These are phyloP conservation scores for Zostera marina DNA, from an alignment of 116 monocot genomes.

Conservation along the genomic window DNA sequence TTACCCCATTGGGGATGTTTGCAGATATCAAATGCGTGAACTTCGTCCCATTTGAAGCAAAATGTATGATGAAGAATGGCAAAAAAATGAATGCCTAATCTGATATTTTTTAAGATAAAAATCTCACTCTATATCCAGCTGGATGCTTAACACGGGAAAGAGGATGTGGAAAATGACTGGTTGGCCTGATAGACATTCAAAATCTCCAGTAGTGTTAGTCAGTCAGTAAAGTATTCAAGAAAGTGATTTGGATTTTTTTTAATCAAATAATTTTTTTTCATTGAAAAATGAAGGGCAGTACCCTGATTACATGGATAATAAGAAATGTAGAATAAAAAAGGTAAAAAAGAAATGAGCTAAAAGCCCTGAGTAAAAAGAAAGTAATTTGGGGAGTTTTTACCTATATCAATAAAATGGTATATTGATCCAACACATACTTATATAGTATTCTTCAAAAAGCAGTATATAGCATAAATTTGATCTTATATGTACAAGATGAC, in stretches of 20 bases:
- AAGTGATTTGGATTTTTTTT: too few species aligned
- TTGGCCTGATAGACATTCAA: conserved; percentile 38
- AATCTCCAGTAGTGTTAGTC: neutral
- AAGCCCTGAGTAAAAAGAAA: too few species aligned
- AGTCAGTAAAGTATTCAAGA: too few species aligned
- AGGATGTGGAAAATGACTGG: conserved; percentile 91
- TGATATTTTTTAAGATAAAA: neutral
- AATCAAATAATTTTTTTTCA: too few species aligned
- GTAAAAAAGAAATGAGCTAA: too few species aligned
- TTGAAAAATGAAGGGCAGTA: too few species aligned
- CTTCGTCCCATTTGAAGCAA: neutral
- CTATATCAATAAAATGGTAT: too few species aligned
- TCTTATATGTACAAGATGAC: neutral
- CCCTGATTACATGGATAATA: too few species aligned
- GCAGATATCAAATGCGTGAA: neutral
- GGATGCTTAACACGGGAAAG: conserved; percentile 77
- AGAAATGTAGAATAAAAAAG: too few species aligned
- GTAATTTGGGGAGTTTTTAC: too few species aligned
- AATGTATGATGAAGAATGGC: neutral
- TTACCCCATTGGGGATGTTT: neutral
- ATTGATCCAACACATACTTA: too few species aligned
- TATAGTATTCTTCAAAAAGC: neutral
- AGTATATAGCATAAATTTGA: too few species aligned
- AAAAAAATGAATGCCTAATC: neutral
- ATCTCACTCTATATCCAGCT: conserved; percentile 64